Base-by-base conservation (phyloP, 306 rosid species). In the Dryas octopetala region DNA sequence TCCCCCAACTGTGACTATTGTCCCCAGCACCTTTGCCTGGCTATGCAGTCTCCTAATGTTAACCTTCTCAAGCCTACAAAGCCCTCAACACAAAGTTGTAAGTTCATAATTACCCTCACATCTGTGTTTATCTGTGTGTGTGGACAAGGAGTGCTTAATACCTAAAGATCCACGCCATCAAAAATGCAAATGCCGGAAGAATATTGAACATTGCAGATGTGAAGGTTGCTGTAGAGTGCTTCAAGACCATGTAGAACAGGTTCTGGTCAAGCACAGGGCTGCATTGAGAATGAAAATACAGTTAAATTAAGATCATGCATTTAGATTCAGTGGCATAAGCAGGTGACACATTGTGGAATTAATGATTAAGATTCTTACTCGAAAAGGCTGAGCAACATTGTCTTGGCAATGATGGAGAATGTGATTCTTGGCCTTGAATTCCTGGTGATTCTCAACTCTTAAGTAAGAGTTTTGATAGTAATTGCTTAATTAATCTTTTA, bases 151-250 rank as follows among this genome's bases (percentile, higher is more conserved):
- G 38, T 59, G 2, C 38, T 32, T 32, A 32, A 19, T 73, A 80
- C 85, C 88, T 19, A 43, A 79, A 74, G 44, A 55, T 78, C 83
- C 83, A 66, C 45, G 85, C 88, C 79, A 78, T 78, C 11, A 81
- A 15, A 66, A 81, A 81, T n/a, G 79, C 76, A 81, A 81, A 70
- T 6, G 78, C 85, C 7, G 81, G 83, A 23, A 78, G 54, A 65
- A 71, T 66, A 66, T 84, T 81, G 76, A 68, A 74, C 88, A 84
- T 81, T 19, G 83, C 88, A 8, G 85, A 47, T 23, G 85, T 38
- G 75, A 81, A 84, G n/a, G 83, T 84, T 4, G 85, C 79, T n/a
- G 80, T 81, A 9, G 88, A 74, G 17, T 58, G 43, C 59, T 71
- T 70, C 78, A 81, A 52, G 10, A 76, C 85, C 6, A 71, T 43